Percentiles rank a stretch among this genome's conserved stretches.
These are phyloP conservation scores for Firmiana major DNA, from an alignment of 345 rosid species.

Conservation along the genomic window DNA sequence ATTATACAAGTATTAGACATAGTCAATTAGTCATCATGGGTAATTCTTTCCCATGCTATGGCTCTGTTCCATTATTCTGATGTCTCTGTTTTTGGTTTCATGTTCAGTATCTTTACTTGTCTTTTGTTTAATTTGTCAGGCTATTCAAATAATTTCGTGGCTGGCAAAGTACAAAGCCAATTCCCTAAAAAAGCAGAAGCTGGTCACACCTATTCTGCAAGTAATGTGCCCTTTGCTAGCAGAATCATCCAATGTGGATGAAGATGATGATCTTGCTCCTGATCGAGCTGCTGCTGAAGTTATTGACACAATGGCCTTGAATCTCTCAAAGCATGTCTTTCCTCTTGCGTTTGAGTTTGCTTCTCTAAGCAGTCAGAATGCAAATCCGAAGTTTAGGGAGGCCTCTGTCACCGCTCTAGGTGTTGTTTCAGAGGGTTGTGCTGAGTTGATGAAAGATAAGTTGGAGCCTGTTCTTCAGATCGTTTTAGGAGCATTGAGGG, in stretches of 20 bases:
- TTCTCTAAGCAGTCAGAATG: conserved; percentile 65
- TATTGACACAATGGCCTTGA: conserved; percentile 94
- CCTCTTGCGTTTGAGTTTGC: conserved; percentile 81
- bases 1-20: not conserved
- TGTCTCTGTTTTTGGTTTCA: conserved; percentile 8
- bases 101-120: conserved; percentile 9
- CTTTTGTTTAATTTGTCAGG: conserved; percentile 50
- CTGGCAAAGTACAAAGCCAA: conserved; percentile 85
- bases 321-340: conserved; percentile 84
- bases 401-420: conserved; percentile 95
- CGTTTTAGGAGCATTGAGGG: conserved; percentile 79
- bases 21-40: not conserved
- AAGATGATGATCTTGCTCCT: conserved; percentile 95
- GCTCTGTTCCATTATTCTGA: not conserved
- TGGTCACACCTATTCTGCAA: conserved; percentile 82
- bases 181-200: conserved; percentile 82
- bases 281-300: conserved; percentile 99
- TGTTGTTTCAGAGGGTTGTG: conserved; percentile 92
- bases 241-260: conserved; percentile 64
- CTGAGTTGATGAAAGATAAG: conserved; percentile 76
- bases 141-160: conserved; percentile 98
- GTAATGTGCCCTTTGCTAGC: conserved; percentile 97
- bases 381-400: conserved; percentile 82
- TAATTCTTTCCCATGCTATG: not conserved
- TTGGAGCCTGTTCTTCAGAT: conserved; percentile 79